Percentiles rank a stretch among this genome's conserved stretches.
These are phyloP conservation scores for Cercospora sesami DNA, from an alignment of 2,329 filamentous ascomycete genomes.

Conservation along the genomic window DNA sequence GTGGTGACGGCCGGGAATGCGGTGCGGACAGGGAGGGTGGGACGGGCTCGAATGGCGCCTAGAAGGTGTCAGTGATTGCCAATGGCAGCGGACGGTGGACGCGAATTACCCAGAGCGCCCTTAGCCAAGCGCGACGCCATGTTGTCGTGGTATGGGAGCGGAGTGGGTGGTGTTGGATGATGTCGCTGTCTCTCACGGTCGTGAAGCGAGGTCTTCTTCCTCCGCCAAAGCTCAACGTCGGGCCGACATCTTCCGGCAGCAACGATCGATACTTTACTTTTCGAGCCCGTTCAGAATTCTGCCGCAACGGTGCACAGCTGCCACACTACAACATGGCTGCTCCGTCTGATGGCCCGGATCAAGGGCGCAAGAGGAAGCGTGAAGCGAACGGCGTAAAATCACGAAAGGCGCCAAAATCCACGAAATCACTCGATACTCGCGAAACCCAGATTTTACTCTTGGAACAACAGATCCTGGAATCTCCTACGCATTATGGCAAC, in stretches of 20 bases:
- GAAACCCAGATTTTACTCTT: conserved; percentile 67
- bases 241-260: conserved; percentile 15
- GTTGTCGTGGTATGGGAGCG: conserved; percentile 55
- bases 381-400: conserved; percentile 33
- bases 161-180: conserved; percentile 19
- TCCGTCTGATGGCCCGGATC: conserved; percentile 28
- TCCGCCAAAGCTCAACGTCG: conserved; percentile 6
- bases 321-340: conserved; percentile 40
- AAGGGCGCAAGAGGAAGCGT: conserved; percentile 49
- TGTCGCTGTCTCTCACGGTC: conserved; percentile 17
- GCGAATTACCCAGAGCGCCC: conserved; percentile 83
- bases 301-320: neutral
- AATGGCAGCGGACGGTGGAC: conserved; percentile 13
- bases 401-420: conserved; percentile 42
- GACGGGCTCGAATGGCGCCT: conserved; percentile 79
- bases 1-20: conserved; percentile 72
- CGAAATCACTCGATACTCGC: conserved; percentile 34
- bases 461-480: conserved; percentile 79
- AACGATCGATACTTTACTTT: conserved; percentile 6
- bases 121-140: conserved; percentile 98
- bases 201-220: conserved; percentile 4
- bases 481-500: conserved; percentile 88
- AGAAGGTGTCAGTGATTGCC: conserved; percentile 37
- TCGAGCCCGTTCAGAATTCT: conserved; percentile 8
- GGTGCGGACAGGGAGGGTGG: conserved; percentile 70